phyloP scores from a whole-genome alignment of 1,139 yeast genomes.

The Diutina sp. region DNA sequence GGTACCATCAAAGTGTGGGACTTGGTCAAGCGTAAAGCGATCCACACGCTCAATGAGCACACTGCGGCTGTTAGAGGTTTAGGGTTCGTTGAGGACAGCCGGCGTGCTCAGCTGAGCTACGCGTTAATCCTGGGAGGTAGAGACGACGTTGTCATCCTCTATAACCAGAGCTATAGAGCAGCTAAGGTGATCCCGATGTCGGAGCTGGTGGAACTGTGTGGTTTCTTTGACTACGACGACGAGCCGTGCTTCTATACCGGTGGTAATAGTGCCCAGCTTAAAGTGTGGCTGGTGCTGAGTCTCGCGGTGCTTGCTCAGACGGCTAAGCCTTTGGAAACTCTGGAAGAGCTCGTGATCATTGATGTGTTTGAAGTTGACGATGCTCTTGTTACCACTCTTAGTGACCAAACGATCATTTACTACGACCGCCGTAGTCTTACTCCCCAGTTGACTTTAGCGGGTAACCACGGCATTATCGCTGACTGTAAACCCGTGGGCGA shows the following conservation, averaged over 20 bases:
- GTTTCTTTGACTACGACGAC: conserved; percentile 13
- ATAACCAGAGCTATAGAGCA: conserved; percentile 40
- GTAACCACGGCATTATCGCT: conserved; percentile 93
- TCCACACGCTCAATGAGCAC: conserved; percentile 59
- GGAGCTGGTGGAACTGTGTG: conserved; percentile 74
- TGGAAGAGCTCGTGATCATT: conserved; percentile 57
- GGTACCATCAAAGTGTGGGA: conserved; percentile 89
- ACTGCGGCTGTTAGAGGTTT: conserved; percentile 79
- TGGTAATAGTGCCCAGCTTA: conserved; percentile 61
- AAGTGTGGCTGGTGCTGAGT: conserved; percentile 40
- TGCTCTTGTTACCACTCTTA: conserved; percentile 5
- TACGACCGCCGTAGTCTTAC: neutral
- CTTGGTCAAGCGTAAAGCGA: conserved; percentile 62
- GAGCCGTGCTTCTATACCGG: conserved; percentile 51
- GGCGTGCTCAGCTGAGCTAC: neutral
- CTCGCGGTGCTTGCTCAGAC: conserved; percentile 34
- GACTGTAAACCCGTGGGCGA: conserved; percentile 70
- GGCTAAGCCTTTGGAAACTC: conserved; percentile 35
- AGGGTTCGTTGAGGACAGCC: conserved; percentile 26
- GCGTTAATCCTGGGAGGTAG: conserved; percentile 75
- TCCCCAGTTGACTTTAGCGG: conserved; percentile 51
- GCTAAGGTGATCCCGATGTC: conserved; percentile 57
- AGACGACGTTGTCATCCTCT: conserved; percentile 65
- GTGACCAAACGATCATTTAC: neutral
- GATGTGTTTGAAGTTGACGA: conserved; percentile 33